Conservation (phyloP, 2,329 filamentous ascomycete species). For the Raffaelea arxii region DNA sequence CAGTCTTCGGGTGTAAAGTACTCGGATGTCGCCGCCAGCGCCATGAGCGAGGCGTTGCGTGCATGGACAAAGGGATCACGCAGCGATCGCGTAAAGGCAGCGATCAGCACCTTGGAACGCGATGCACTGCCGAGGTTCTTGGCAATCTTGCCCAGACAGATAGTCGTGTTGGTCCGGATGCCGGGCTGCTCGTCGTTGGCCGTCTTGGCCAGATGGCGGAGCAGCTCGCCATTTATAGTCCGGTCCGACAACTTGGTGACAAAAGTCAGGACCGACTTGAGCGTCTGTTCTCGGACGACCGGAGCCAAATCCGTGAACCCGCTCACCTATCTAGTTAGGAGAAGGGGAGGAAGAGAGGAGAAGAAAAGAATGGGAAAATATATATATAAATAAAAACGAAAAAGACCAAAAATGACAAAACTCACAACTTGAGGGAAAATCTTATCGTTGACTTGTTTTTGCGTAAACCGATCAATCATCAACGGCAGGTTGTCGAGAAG, state of each 20-base stretch:
- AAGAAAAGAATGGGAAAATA: neutral
- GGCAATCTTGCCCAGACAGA: slow-evolving; percentile 92
- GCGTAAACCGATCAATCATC: slow-evolving; percentile 85
- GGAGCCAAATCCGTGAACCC: slow-evolving; percentile 90
- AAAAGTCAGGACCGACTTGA: slow-evolving; percentile 84
- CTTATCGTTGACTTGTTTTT: slow-evolving; percentile 88
- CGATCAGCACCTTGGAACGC: slow-evolving; percentile 81
- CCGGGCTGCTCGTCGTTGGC: slow-evolving; percentile 96
- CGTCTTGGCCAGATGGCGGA: slow-evolving; percentile 86
- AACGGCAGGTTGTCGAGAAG: slow-evolving; percentile 77
- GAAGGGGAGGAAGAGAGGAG: neutral
- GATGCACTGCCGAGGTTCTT: slow-evolving; percentile 72
- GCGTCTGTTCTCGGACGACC: slow-evolving; percentile 86
- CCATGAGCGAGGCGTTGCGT: slow-evolving; percentile 78
- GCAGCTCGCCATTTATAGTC: slow-evolving; percentile 83
- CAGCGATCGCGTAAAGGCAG: slow-evolving; percentile 81
- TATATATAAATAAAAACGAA: neutral
- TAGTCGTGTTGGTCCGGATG: slow-evolving; percentile 95
- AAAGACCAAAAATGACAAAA: too few species aligned
- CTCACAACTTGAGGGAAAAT: slow-evolving; percentile 87
- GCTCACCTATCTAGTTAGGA: slow-evolving; percentile 51
- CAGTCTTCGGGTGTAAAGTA: slow-evolving; percentile 85
- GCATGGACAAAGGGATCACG: slow-evolving; percentile 93
- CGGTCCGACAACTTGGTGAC: slow-evolving; percentile 86
- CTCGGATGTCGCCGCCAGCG: slow-evolving; percentile 75